phyloP scores from a whole-genome alignment of 768 basidiomycete genomes.

The Lactarius akahatsu region DNA sequence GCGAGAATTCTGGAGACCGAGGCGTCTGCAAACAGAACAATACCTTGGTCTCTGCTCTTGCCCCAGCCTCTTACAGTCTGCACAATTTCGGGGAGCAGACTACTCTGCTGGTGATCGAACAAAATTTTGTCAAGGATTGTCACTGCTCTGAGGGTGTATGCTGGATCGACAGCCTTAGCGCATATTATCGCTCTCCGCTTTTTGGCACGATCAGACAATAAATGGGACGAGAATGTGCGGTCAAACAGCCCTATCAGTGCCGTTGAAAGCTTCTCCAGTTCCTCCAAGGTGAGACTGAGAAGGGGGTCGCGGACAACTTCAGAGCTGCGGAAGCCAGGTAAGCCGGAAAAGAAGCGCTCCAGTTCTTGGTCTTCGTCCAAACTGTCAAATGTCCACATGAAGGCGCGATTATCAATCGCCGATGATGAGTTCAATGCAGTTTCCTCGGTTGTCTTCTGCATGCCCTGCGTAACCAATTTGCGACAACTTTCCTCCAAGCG shows the following conservation, averaged over 20 bases:
- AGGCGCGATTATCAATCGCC: not conserved
- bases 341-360: not conserved
- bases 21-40: not conserved
- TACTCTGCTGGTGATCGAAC: not conserved
- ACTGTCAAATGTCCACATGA: not conserved
- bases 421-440: not conserved
- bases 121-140: not conserved
- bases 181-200: not conserved
- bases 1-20: not conserved
- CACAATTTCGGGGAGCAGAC: not conserved
- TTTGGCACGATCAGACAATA: not conserved
- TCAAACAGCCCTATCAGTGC: not conserved
- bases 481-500: not conserved
- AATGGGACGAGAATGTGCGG: not conserved
- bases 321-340: not conserved
- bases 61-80: not conserved
- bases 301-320: not conserved
- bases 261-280: not conserved
- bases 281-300: not conserved
- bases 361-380: not conserved
- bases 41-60: accelerated
- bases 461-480: not conserved
- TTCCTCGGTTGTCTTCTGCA: not conserved
- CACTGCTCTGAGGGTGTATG: not conserved
- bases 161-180: not conserved